These are phyloP conservation scores for Capillidium heterosporum DNA, from an alignment of 371 early-diverging fungal species.

Conservation along the genomic window DNA sequence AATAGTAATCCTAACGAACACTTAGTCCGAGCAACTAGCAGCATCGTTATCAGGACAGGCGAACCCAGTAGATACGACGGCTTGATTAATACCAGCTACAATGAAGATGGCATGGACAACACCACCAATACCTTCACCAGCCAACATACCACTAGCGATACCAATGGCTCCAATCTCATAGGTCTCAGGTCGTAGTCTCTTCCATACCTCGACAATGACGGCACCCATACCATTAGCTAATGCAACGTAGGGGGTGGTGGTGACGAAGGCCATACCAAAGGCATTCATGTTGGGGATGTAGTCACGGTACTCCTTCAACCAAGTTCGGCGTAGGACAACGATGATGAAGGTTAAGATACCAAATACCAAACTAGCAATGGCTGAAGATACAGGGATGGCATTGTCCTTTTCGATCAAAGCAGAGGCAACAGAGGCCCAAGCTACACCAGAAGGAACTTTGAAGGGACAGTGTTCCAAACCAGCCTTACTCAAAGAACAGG, in stretches of 20 bases:
- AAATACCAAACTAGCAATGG: conserved; percentile 21
- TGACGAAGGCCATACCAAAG: conserved; percentile 48
- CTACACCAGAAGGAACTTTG: conserved; percentile 27
- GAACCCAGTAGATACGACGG: background rate
- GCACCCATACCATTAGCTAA: conserved; percentile 40
- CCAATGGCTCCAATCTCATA: conserved; percentile 32
- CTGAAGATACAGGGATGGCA: conserved; percentile 10
- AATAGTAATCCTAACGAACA: too few relatives aligned
- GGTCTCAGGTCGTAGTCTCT: conserved; percentile 12
- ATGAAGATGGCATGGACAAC: conserved; percentile 33
- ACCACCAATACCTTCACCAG: conserved; percentile 55
- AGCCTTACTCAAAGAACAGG: conserved; percentile 21
- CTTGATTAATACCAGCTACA: conserved; percentile 11
- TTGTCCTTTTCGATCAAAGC: conserved; percentile 14
- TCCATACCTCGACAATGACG: conserved; percentile 31
- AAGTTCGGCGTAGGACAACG: conserved; percentile 19
- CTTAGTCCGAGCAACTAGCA: background rate
- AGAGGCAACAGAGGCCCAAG: conserved; percentile 38
- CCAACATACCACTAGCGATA: conserved; percentile 44
- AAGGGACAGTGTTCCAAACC: conserved; percentile 20
- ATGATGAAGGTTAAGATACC: conserved; percentile 17
- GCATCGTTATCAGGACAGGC: background rate
- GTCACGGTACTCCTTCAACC: conserved; percentile 23
- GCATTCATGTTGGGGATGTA: conserved; percentile 41
- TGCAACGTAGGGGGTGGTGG: conserved; percentile 27